Percentiles rank a stretch among this genome's conserved stretches.
Conservation (phyloP, 768 basidiomycete genomes). For the Lentinula detonsa region DNA sequence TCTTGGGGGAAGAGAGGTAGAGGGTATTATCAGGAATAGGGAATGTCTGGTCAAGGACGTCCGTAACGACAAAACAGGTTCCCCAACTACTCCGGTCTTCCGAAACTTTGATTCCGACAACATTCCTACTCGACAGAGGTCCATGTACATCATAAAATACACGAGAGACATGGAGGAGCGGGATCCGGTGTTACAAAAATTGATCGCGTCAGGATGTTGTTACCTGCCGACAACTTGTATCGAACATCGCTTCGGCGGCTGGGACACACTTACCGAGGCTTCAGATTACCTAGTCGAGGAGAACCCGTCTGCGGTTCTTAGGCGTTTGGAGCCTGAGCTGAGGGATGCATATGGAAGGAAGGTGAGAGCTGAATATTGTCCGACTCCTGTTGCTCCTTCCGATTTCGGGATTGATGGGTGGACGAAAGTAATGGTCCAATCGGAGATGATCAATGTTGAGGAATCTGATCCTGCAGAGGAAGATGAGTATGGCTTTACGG, state of each 20-base stretch:
- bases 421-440: neutral
- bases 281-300: neutral
- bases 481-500: neutral
- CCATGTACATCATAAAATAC: conserved; percentile 3
- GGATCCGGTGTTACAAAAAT: neutral
- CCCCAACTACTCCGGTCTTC: neutral
- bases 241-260: neutral
- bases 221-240: neutral
- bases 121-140: neutral
- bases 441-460: conserved; percentile 2
- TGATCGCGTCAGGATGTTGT: conserved; percentile 1
- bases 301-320: neutral
- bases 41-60: neutral
- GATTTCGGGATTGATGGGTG: neutral
- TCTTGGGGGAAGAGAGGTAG: neutral
- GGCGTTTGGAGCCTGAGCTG: neutral
- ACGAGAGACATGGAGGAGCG: conserved; percentile 4
- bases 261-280: neutral
- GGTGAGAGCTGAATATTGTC: neutral
- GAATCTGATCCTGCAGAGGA: conserved; percentile 1
- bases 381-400: neutral
- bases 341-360: neutral
- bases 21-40: conserved; percentile 3
- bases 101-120: neutral
- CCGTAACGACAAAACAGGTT: neutral